Percentiles rank a stretch among this genome's conserved stretches.
phyloP scores from a whole-genome alignment of 2,329 filamentous ascomycete genomes.

The Nemania serpens region DNA sequence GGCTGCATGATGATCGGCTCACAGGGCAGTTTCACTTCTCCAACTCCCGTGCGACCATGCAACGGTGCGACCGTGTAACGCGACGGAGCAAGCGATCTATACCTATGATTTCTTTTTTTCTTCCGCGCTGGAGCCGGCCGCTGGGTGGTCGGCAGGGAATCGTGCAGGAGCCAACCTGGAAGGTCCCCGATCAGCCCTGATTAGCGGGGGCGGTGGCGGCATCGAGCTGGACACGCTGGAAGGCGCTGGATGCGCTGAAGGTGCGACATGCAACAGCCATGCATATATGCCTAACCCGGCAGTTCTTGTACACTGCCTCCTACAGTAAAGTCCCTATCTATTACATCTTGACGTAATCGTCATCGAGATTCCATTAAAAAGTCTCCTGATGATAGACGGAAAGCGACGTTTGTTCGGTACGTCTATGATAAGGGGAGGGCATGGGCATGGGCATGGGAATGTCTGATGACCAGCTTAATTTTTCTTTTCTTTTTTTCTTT shows the following conservation, averaged over 20 bases:
- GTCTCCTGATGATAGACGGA: neutral
- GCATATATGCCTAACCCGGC: constrained; percentile 17
- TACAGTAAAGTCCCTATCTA: neutral
- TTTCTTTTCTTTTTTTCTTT: too few species aligned
- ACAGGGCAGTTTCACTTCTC: too few species aligned
- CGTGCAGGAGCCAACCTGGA: too few species aligned
- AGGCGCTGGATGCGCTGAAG: neutral
- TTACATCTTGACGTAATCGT: constrained; percentile 12
- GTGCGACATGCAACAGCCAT: constrained; percentile 7
- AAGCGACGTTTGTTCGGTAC: neutral
- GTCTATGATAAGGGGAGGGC: neutral
- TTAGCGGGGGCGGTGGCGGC: too few species aligned
- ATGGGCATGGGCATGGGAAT: too few species aligned
- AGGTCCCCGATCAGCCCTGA: too few species aligned
- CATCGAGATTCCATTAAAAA: neutral
- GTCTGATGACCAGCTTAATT: neutral
- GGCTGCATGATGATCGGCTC: too few species aligned
- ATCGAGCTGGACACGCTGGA: too few species aligned
- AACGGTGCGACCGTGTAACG: neutral
- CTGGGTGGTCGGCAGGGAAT: too few species aligned
- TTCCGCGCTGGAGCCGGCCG: too few species aligned
- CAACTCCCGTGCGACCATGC: neutral
- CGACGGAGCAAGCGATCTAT: too few species aligned
- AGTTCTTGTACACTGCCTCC: constrained; percentile 1
- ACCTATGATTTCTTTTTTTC: too few species aligned